Conservation (phyloP, 177 flowering plant species). For the Telopea speciosissima region DNA sequence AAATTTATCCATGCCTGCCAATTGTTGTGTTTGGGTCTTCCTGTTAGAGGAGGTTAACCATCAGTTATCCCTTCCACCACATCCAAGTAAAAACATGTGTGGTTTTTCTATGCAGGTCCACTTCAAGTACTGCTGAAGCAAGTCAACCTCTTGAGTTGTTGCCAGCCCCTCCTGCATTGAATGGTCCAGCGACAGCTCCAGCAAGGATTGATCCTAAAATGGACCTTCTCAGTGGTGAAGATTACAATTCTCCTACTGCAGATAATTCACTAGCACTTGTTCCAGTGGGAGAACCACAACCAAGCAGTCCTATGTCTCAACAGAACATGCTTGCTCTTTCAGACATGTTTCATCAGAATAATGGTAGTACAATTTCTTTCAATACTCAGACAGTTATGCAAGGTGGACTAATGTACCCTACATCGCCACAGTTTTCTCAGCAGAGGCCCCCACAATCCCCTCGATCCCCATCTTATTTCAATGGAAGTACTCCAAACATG, state of each 20-base stretch:
- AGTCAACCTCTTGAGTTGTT: constrained; percentile 28
- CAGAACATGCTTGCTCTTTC: constrained; percentile 65
- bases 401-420: constrained; percentile 31
- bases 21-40: not conserved
- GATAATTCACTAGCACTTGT: constrained; percentile 72
- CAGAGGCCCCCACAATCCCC: constrained; percentile 40
- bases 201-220: constrained; percentile 44
- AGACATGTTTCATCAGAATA: constrained; percentile 55
- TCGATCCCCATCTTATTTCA: constrained; percentile 35
- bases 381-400: constrained; percentile 31
- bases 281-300: constrained; percentile 56
- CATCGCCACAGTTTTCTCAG: constrained; percentile 41
- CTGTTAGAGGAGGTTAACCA: not conserved
- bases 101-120: constrained; percentile 29
- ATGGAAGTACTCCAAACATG: constrained; percentile 48
- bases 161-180: constrained; percentile 34
- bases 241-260: constrained; percentile 54
- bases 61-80: not conserved
- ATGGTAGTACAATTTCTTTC: constrained; percentile 26
- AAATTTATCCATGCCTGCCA: not conserved
- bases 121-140: constrained; percentile 27
- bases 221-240: constrained; percentile 92
- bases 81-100: not conserved
- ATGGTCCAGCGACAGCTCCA: constrained; percentile 28
- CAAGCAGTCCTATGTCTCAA: constrained; percentile 46